Percentiles rank a stretch among this genome's conserved stretches.
These are phyloP conservation scores for Conringia planisiliqua DNA, from an alignment of 345 rosid genomes.

Conservation along the genomic window DNA sequence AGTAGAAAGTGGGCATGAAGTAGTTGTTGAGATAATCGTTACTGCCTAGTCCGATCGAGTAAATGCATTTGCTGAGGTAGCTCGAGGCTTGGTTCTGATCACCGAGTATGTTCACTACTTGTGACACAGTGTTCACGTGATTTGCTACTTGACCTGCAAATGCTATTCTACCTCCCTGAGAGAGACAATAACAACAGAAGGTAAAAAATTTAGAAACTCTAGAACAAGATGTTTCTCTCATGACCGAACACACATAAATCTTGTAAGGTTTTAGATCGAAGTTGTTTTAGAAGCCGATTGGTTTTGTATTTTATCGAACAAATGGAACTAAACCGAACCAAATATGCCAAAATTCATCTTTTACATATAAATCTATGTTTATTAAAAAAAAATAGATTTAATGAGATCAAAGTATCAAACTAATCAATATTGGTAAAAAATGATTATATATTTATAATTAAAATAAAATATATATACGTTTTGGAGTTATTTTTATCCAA, in stretches of 20 bases:
- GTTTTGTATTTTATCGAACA: neutral
- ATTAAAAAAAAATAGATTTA: neutral
- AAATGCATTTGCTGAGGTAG: constrained; percentile 69
- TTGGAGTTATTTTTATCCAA: neutral
- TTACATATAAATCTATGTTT: neutral
- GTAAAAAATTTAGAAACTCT: neutral
- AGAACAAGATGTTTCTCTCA: neutral
- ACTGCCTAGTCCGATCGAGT: constrained; percentile 76
- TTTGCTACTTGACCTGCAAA: constrained; percentile 76
- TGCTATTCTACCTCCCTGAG: constrained; percentile 67
- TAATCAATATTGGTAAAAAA: neutral
- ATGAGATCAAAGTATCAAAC: neutral
- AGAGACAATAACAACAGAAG: neutral
- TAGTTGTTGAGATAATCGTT: constrained; percentile 95
- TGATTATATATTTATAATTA: neutral
- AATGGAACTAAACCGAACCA: neutral
- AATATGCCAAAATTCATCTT: neutral
- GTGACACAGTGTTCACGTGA: constrained; percentile 60
- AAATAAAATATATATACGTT: neutral
- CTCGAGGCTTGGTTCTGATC: constrained; percentile 43
- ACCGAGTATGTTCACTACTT: constrained; percentile 61
- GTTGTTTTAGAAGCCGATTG: neutral
- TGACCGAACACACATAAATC: neutral
- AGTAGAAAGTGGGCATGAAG: constrained; percentile 74
- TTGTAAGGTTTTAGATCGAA: neutral